Percentiles rank a stretch among this genome's conserved stretches.
Conservation (phyloP, 2,329 filamentous ascomycete genomes). For the Botrytis deweyae region DNA sequence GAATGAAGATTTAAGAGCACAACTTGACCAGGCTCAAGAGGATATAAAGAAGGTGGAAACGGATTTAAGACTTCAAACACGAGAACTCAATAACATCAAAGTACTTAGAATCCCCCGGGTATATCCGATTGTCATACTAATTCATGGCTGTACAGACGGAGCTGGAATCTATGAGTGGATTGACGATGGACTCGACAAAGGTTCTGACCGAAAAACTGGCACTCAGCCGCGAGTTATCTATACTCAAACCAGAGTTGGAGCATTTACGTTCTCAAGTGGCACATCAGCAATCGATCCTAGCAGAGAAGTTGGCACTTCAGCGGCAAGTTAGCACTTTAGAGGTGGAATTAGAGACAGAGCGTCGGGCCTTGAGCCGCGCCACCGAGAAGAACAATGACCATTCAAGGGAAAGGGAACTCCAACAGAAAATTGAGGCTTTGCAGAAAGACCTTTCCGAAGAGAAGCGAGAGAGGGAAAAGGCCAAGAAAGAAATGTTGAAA, state of each 20-base stretch:
- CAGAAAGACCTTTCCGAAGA: conserved; percentile 41
- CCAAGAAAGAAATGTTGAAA: conserved; percentile 38
- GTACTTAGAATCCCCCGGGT: conserved; percentile 41
- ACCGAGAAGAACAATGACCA: conserved; percentile 44
- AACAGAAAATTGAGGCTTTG: conserved; percentile 44
- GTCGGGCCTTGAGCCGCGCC: conserved; percentile 62
- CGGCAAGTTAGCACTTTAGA: conserved; percentile 75
- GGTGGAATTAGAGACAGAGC: conserved; percentile 81
- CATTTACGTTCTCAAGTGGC: conserved; percentile 58
- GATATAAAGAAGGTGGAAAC: conserved; percentile 28
- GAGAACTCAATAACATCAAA: conserved; percentile 57
- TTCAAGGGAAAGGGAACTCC: conserved; percentile 43
- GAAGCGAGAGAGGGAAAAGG: conserved; percentile 36
- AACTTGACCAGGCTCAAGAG: conserved; percentile 50
- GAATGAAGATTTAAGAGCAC: conserved; percentile 48
- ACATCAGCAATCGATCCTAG: conserved; percentile 65
- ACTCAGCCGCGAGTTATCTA: conserved; percentile 58
- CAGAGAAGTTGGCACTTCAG: conserved; percentile 78
- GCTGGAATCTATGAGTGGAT: conserved; percentile 64
- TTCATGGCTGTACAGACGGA: conserved; percentile 58
- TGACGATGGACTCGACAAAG: conserved; percentile 69
- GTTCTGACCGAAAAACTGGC: conserved; percentile 64
- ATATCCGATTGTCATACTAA: background rate
- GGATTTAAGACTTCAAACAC: conserved; percentile 50
- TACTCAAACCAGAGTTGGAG: conserved; percentile 60